These are phyloP conservation scores for Amanita inopinata DNA, from an alignment of 768 basidiomycete species.

Conservation along the genomic window DNA sequence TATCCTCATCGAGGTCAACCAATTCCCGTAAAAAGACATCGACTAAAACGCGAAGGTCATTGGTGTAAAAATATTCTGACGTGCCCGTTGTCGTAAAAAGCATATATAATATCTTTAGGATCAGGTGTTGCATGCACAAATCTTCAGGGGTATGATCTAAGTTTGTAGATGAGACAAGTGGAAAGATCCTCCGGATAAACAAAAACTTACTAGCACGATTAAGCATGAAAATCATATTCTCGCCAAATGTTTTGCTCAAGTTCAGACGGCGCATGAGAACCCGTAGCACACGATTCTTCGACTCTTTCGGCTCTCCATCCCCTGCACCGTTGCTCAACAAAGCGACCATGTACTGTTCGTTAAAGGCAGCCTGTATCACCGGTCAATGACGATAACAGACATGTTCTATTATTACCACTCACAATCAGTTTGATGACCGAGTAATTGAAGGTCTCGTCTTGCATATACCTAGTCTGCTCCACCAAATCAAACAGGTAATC, in stretches of 20 bases:
- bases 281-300: conserved; percentile 70
- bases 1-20: conserved; percentile 85
- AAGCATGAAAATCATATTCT: conserved; percentile 98
- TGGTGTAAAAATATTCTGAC: conserved; percentile 96
- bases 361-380: conserved; percentile 68
- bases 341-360: conserved; percentile 98
- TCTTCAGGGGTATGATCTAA: conserved; percentile 82
- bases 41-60: conserved; percentile 90
- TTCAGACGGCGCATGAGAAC: conserved; percentile 79
- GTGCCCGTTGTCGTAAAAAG: conserved; percentile 91
- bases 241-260: conserved; percentile 91
- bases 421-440: conserved; percentile 92
- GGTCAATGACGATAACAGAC: conserved; percentile 1
- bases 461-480: conserved; percentile 80
- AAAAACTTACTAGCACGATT: conserved; percentile 88
- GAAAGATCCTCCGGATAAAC: no score
- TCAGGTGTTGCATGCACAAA: conserved; percentile 87
- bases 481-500: conserved; percentile 89
- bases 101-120: conserved; percentile 90
- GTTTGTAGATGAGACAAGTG: not conserved
- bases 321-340: conserved; percentile 32
- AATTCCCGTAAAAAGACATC: conserved; percentile 97
- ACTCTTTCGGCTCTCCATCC: conserved; percentile 24
- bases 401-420: conserved; percentile 19
- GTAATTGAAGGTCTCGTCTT: conserved; percentile 92